Evolutionary conservation across 192 early-diverging fungal genomes (phyloP), one percentile per base, ranked within the genome.

Genomic region (Funneliformis mosseae): DNA sequence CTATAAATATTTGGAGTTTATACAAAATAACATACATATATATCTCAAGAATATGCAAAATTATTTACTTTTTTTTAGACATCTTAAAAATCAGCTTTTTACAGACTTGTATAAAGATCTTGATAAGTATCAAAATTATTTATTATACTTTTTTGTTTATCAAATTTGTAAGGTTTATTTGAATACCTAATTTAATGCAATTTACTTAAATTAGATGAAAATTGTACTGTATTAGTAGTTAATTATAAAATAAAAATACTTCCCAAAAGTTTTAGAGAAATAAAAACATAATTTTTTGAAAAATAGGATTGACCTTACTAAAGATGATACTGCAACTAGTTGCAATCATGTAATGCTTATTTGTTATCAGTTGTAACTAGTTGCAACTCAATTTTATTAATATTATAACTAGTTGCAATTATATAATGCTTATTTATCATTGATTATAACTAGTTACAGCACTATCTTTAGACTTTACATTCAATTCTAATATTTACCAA

Each of bases 211-310:
- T 25, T 72, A 4, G 42, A 72, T 48, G 0, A 46, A 46, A 48
- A 48, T 14, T 5, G 8, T 2, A 33, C 70, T 43, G 7, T 72
- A 27, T 43, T 72, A 14, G 21, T 72, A 14, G 45, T 72, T 8
- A 11, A 72, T 41, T 72, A 72, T 72, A 72, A 72, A 48, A 72
- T 72, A 43, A 46, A 72, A 72, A 46, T 72, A 45, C 18, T 72
- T 33, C 7, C 23, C 3, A 72, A 72, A 72, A 72, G 21, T 46
- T 23, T 21, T 45, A 11, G 23, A 45, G 23, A 72, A 72, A 72
- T 43, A 46, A 72, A 72, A 48, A 5, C 39, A 46, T 23, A 72
- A 3, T 72, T 42, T 2, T 72, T 72, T 72, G n/a, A 72, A 72
- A 72, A 67, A 43, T 43, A 45, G 41, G n/a, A 21, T 71, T 39